Evolutionary conservation across 1,284 basidiomycete genomes (phyloP).

Genomic region (Afroboletus lepidellus): DNA sequence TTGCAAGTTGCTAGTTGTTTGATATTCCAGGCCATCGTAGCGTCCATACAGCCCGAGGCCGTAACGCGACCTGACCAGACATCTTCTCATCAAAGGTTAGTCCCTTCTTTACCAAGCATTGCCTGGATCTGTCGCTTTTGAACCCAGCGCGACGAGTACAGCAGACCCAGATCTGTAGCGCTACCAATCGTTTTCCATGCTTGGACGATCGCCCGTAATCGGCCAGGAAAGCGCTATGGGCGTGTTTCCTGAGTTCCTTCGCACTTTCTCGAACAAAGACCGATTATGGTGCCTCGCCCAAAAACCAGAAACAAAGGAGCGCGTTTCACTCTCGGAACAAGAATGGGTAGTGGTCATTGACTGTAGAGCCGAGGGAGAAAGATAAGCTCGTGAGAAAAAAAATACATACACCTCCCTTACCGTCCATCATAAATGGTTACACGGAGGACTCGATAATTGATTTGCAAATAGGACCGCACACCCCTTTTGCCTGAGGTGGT

Average conservation of each 20-base stretch:
- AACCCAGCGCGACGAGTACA: background rate
- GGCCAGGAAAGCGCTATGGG: background rate
- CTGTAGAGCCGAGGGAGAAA: background rate
- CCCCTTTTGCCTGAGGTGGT: conserved; percentile 23
- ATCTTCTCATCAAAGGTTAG: too few relatives aligned
- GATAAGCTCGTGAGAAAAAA: background rate
- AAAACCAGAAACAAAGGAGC: background rate
- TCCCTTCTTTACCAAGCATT: too few relatives aligned
- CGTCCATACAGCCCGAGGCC: too few relatives aligned
- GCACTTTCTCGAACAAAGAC: background rate
- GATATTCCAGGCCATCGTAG: too few relatives aligned
- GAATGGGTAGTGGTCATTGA: background rate
- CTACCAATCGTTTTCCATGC: background rate
- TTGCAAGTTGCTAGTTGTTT: too few relatives aligned
- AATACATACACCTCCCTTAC: conserved; percentile 5
- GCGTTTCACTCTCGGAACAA: background rate
- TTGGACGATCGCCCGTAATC: background rate
- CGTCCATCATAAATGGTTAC: conserved; percentile 20
- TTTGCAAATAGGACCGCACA: conserved; percentile 15
- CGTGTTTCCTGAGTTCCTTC: background rate
- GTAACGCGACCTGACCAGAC: too few relatives aligned
- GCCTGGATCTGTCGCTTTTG: too few relatives aligned
- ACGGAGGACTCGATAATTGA: conserved; percentile 11
- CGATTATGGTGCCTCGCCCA: background rate
- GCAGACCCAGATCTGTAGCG: background rate